These are phyloP conservation scores for Venturia pyrina DNA, from an alignment of 2,329 filamentous ascomycete species.

Conservation along the genomic window DNA sequence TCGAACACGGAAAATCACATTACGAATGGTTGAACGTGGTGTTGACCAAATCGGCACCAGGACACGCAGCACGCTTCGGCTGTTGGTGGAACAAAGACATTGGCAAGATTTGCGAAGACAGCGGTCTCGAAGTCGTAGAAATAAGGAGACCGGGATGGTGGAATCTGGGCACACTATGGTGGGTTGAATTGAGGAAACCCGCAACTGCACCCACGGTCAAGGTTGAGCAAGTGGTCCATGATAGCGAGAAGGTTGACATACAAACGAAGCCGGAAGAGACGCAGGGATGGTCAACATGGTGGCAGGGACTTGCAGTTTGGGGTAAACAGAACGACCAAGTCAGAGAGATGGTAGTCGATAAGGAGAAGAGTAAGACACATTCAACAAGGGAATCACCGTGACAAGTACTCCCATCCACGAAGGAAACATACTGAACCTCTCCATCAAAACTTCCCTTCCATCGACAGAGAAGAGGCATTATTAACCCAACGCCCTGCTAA, in stretches of 20 bases:
- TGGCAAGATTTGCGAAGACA: conserved; percentile 36
- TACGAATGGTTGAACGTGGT: conserved; percentile 38
- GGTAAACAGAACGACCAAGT: not conserved
- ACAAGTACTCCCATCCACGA: not conserved
- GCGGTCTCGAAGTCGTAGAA: conserved; percentile 36
- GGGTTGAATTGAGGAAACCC: conserved; percentile 33
- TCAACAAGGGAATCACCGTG: not conserved
- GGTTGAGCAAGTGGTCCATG: not conserved
- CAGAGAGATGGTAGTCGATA: not conserved
- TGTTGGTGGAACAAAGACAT: conserved; percentile 46
- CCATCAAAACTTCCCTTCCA: too few relatives aligned
- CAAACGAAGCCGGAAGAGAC: not conserved
- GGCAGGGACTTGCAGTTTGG: not conserved
- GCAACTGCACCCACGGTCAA: not conserved
- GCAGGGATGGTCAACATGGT: not conserved
- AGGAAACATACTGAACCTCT: too few relatives aligned
- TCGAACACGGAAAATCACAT: conserved; percentile 41
- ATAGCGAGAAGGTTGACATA: not conserved
- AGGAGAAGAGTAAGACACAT: not conserved
- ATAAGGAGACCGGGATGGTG: conserved; percentile 28
- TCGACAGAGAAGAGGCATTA: too few relatives aligned
- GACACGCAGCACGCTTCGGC: conserved; percentile 38
- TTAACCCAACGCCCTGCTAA: too few relatives aligned
- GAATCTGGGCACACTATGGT: conserved; percentile 40
- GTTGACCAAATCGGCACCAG: conserved; percentile 35